Evolutionary conservation across 495 filamentous ascomycete genomes (phyloP).

Genomic region (Pseudotulostoma volvatum): DNA sequence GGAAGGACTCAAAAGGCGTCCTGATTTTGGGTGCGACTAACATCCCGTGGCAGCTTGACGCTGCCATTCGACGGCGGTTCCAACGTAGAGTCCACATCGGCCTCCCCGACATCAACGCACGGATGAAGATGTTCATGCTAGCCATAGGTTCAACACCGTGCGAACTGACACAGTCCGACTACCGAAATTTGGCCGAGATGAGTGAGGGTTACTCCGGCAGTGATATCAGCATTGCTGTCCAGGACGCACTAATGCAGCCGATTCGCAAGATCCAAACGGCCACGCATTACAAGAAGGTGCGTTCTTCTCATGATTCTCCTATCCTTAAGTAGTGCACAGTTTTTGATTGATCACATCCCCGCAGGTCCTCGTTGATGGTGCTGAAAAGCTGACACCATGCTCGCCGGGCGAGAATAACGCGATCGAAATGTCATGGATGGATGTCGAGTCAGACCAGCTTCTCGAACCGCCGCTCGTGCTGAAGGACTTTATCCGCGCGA

Average conservation of each 20-base stretch:
- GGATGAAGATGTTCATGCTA: constrained; percentile 95
- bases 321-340: too few relatives aligned
- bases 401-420: constrained; percentile 78
- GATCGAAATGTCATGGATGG: constrained; percentile 85
- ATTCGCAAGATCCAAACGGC: constrained; percentile 95
- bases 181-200: constrained; percentile 55
- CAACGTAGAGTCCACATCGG: constrained; percentile 91
- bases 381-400: constrained; percentile 73
- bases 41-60: constrained; percentile 97
- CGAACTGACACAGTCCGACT: constrained; percentile 64
- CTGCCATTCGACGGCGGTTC: constrained; percentile 94
- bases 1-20: constrained; percentile 82
- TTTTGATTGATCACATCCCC: too few relatives aligned
- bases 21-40: constrained; percentile 95
- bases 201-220: constrained; percentile 90
- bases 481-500: constrained; percentile 89
- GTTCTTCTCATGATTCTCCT: too few relatives aligned
- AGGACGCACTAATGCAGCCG: constrained; percentile 96
- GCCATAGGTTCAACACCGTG: constrained; percentile 83
- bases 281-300: constrained; percentile 93
- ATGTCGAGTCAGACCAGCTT: constrained; percentile 63
- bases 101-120: constrained; percentile 70
- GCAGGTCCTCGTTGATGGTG: constrained; percentile 59
- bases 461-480: constrained; percentile 72
- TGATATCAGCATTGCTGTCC: constrained; percentile 91